Evolutionary conservation across 306 rosid genomes (phyloP).

Genomic region (Alnus glutinosa): DNA sequence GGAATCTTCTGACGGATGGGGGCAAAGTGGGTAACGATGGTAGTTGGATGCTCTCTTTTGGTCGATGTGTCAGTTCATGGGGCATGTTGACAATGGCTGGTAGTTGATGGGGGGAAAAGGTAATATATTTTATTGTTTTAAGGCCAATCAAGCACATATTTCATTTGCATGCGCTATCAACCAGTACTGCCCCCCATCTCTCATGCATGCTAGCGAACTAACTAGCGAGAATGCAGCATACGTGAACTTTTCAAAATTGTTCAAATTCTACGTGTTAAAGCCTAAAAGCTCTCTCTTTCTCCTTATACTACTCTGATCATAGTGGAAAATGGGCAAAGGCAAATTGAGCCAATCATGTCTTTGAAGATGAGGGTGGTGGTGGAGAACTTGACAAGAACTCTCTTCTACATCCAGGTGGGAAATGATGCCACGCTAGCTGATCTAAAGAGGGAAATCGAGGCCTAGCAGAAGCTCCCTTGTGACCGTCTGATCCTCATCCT

Average conservation of each 20-base stretch:
- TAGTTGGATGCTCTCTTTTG: too few relatives aligned
- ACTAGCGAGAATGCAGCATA: constrained; percentile 46
- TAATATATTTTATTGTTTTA: neutral
- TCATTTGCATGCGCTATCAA: neutral
- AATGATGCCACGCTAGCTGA: constrained; percentile 49
- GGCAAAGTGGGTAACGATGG: too few relatives aligned
- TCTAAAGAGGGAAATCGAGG: constrained; percentile 50
- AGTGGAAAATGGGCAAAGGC: neutral
- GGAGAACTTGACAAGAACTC: constrained; percentile 50
- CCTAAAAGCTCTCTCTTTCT: neutral
- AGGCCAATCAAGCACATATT: neutral
- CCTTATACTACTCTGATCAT: neutral
- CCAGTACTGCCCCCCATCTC: neutral
- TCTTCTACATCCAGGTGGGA: constrained; percentile 39
- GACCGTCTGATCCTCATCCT: constrained; percentile 56
- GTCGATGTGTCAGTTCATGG: too few relatives aligned
- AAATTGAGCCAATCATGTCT: neutral
- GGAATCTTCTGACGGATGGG: too few relatives aligned
- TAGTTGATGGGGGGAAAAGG: too few relatives aligned
- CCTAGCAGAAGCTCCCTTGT: constrained; percentile 48
- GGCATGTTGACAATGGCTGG: too few relatives aligned
- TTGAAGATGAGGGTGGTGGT: constrained; percentile 41
- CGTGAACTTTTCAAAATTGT: constrained; percentile 33
- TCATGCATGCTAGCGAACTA: constrained; percentile 33
- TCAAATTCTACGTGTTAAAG: neutral